Base-by-base conservation (phyloP, 2,329 filamentous ascomycete species). In the Ceratocystis cubensis region DNA sequence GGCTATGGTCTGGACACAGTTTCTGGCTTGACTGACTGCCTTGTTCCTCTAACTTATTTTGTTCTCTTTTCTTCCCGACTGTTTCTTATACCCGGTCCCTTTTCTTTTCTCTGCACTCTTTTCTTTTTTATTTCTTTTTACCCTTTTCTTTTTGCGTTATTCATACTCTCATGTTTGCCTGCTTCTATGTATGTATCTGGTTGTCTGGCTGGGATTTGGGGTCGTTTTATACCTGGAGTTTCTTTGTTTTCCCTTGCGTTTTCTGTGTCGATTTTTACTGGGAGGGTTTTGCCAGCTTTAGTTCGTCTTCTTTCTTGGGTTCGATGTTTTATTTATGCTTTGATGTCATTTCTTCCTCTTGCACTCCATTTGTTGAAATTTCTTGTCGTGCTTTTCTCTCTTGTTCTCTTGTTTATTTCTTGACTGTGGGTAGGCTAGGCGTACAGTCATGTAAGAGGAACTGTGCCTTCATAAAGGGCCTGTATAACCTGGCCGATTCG, bases 221-320 rank as follows among this genome's bases (percentile, higher is more conserved):
- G 37, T 41, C 50, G 20, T 20, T 56, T 56, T 56, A 67, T 67
- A 65, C 65, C 59, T 69, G 65, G 65, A 66, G 61, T 61, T 63
- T 68, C 41, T 22, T 33, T 62, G 2, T 64, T 64, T 64, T 64
- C 28, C 66, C 22, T 63, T 59, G 41, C 10, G 45, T 65, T 63
- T 44, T 53, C 37, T 41, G 37, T 41, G 37, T 13, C 4, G 37
- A 41, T 41, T 41, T 41, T 41, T 41, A 41, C 37, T 41, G 37
- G 37, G 68, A 69, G 67, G 56, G 57, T 8, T 28, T 28, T n/a
- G 30, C 33, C 57, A 61, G 25, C 57, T 48, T 41, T 41, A 41
- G 37, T 41, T 41, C 13, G 13, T 41, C 10, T 41, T 41, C 48
- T 67, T 25, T 41, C 48, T 67, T 25, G 17, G 8, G 28, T 56